Base-by-base conservation (phyloP, 225 moss, liverwort and hornwort genomes). In the Lunularia cruciata region DNA sequence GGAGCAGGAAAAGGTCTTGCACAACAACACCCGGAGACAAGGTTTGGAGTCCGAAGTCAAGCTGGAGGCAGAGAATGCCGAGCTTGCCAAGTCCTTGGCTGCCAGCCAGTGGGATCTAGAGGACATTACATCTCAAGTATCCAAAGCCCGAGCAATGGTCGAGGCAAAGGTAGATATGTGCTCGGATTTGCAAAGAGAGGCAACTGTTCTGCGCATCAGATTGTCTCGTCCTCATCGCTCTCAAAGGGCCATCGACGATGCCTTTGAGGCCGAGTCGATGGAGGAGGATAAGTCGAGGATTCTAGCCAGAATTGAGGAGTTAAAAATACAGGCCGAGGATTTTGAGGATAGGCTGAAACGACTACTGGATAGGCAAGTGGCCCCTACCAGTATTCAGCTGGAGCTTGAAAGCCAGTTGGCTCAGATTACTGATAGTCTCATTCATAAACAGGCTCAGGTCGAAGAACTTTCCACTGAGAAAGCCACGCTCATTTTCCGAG, bases 401-500 rank as follows among this genome's bases (percentile, higher is more conserved):
- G 91, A 92, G 67, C 72, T 92, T 49, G 87, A 92, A 81, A 78
- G 77, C 18, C 80, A 88, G 55, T 61, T 92, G 39, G 86, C 89
- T 60, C 89, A 87, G 73, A 85, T 92, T 20, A 92, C 91, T 14
- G 91, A 92, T 71, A 85, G 86, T 73, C 83, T 92, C 6, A 89
- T 92, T 37, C 89, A 87, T 76, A 92, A 92, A 76, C 91, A 92
- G 65, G 87, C 91, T 40, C 91, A 92, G 91, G 89, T 92, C 20
- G 91, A 92, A 73, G 75, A 86, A 54, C 69, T 92, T 8, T 87
- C 91, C 40, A 92, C 91, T 52, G 91, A 92, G 68, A 92, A 89
- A 74, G 91, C 91, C 48, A 92, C 91, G 31, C 87, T 92, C 58
- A 79, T 85, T 78, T 92, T 92, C 63, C 81, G 91, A 19, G 82